These are phyloP conservation scores for Spinacia oleracea DNA, from an alignment of 179 eudicot species.

Conservation along the genomic window DNA sequence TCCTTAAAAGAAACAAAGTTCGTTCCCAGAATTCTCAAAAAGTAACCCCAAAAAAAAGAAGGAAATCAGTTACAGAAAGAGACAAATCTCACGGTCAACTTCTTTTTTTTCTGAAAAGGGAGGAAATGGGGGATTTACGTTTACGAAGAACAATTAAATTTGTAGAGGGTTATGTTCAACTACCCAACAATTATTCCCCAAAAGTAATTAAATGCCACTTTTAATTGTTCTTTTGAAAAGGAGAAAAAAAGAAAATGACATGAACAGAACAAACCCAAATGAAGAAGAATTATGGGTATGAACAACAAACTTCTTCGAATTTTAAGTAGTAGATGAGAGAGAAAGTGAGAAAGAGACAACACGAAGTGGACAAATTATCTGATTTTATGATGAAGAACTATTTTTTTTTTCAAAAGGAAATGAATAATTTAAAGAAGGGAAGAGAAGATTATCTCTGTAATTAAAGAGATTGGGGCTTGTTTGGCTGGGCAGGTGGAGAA, in stretches of 20 bases:
- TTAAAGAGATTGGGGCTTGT: conserved; percentile 13
- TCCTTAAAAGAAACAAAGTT: background rate
- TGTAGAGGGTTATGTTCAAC: conserved; percentile 4
- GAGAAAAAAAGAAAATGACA: conserved; percentile 24
- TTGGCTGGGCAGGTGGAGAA: conserved; percentile 7
- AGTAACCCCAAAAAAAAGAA: background rate
- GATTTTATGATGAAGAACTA: conserved; percentile 1
- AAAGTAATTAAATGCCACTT: conserved; percentile 15
- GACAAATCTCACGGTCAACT: conserved; percentile 24
- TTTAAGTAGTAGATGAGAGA: background rate
- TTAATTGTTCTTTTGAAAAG: background rate
- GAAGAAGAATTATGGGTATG: background rate
- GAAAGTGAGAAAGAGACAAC: conserved; percentile 7
- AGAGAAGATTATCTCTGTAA: background rate
- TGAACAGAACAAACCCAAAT: background rate
- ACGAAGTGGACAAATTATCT: conserved; percentile 23
- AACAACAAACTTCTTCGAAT: background rate
- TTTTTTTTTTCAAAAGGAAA: too few relatives aligned
- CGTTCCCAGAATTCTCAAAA: background rate
- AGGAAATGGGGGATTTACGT: background rate
- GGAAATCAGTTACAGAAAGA: conserved; percentile 13
- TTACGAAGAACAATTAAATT: too few relatives aligned
- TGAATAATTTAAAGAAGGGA: too few relatives aligned
- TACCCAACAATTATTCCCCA: conserved; percentile 32
- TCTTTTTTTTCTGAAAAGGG: too few relatives aligned